These are phyloP conservation scores for Colletotrichum phormii DNA, from an alignment of 2,329 filamentous ascomycete genomes.

Conservation along the genomic window DNA sequence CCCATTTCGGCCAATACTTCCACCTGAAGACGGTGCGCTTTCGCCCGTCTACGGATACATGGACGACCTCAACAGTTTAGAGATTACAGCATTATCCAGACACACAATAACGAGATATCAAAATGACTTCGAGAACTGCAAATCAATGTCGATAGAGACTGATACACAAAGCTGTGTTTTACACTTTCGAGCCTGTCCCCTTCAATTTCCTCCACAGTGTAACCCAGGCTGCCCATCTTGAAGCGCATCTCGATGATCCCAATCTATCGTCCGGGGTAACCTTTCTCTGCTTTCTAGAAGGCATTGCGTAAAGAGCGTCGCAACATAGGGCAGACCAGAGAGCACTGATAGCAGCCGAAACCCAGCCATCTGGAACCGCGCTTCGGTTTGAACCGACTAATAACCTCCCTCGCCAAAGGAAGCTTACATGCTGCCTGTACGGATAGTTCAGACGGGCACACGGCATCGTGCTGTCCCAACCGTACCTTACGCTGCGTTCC, in stretches of 20 bases:
- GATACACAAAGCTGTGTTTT: conserved; percentile 1
- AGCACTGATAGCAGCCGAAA: conserved; percentile 13
- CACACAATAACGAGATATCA: not conserved
- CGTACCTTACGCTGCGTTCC: not conserved
- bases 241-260: conserved; percentile 26
- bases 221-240: conserved; percentile 7
- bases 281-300: not conserved
- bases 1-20: conserved; percentile 18
- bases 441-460: conserved; percentile 21
- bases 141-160: not conserved
- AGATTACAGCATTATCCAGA: not conserved
- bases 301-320: not conserved
- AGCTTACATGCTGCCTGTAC: conserved; percentile 19
- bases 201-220: conserved; percentile 21
- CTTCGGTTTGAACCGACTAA: conserved; percentile 25
- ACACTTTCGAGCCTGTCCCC: conserved; percentile 14
- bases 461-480: not conserved
- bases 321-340: conserved; percentile 11
- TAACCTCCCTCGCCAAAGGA: not conserved
- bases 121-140: not conserved
- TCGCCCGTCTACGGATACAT: not conserved
- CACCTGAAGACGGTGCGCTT: conserved; percentile 17
- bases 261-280: conserved; percentile 25
- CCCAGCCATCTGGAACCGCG: conserved; percentile 10
- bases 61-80: not conserved